Evolutionary conservation across 2,329 filamentous ascomycete genomes (phyloP), one percentile per base, ranked within the genome.

Genomic region (Elsinoe batatas): DNA sequence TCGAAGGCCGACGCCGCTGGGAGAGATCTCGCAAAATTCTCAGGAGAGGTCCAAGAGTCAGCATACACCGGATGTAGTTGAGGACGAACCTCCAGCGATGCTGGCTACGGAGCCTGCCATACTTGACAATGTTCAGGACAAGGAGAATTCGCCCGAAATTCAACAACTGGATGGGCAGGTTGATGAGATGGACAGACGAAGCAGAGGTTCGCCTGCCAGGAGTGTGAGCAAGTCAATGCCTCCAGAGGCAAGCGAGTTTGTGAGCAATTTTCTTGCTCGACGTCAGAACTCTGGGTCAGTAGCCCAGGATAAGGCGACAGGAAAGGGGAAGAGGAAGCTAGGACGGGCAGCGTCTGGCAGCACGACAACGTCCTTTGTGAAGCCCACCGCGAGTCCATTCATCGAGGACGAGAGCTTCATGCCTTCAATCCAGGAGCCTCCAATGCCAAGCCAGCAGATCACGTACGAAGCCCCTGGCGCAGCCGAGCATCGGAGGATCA

Each of bases 381-480:
- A 44, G 11, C 53, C 38, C 8, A 33, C 22, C 10, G 53, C 57
- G 33, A 56, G 49, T 49, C 35, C 57, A 8, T 36, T 57, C 42
- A 13, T 56, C 22, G 30, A 51, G 26, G 17, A 57, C 11, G 42
- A 46, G 4, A 35, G 35, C 12, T 15, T 10, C 17, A n/a, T 38
- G 37, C 13, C 44, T 22, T 50, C 56, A n/a, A 26, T 50, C 11
- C 58, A 53, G 15, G 51, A 54, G 11, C 43, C 49, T 33, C 56
- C 58, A 26, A 60, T 64, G 12, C 63, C 63, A 6, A 63, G 66
- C 53, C 69, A 68, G 42, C 67, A 69, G 58, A 62, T 70, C 17
- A 66, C 63, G 0, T 70, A 70, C 49, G 67, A 68, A 20, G 63
- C 61, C 0, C 61, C 62, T 12, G 68, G 68, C 11, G 63, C 64